Conservation (phyloP, 306 rosid genomes). For the Citrullus mucosospermus region DNA sequence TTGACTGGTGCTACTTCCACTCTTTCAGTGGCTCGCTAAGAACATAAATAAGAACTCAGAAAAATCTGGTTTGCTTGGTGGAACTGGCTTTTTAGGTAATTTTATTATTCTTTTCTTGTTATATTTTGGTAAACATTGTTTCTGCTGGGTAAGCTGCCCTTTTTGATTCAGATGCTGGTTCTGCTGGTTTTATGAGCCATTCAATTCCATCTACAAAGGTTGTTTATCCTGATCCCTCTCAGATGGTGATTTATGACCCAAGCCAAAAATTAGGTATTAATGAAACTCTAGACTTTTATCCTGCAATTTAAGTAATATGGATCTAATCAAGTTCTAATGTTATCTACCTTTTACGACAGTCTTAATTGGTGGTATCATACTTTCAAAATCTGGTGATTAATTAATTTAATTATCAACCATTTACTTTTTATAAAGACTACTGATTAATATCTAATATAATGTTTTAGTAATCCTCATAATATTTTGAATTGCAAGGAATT, state of each 20-base stretch:
- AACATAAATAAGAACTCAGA: conserved; percentile 43
- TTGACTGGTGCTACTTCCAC: conserved; percentile 9
- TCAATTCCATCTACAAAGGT: conserved; percentile 39
- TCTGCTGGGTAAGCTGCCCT: not conserved
- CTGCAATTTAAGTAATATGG: not conserved
- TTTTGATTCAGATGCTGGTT: conserved; percentile 37
- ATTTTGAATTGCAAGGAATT: not conserved
- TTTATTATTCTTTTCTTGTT: conserved; percentile 11
- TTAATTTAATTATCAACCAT: not conserved
- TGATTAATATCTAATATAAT: not conserved
- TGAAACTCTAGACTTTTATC: not conserved
- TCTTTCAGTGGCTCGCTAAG: conserved; percentile 71
- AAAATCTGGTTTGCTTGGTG: conserved; percentile 34
- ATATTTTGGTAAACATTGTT: not conserved
- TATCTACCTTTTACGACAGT: not conserved
- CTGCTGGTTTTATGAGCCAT: conserved; percentile 23
- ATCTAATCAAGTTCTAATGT: not conserved
- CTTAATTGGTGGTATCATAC: not conserved
- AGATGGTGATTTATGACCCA: conserved; percentile 80
- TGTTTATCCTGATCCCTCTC: conserved; percentile 71
- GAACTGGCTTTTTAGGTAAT: conserved; percentile 40
- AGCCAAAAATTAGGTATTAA: conserved; percentile 59
- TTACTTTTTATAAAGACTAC: not conserved
- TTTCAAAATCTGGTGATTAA: not conserved
- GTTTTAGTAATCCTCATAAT: not conserved